Evolutionary conservation across 164 flowering plant genomes (phyloP).

Genomic region (grape (Vitis vinifera)): ASM3070453v1 NC_081805.1:11218501-11219000

Average conservation of each 20-base stretch:
- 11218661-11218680: conserved; percentile 11
- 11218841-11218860: not conserved
- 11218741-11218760: not conserved
- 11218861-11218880: no score
- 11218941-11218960: no score
- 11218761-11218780: not conserved
- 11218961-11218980: no score
- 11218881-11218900: no score
- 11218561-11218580: conserved; percentile 51
- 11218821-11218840: not conserved
- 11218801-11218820: no score
- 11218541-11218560: not conserved
- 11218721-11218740: no score
- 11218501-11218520: no score
- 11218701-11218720: not conserved
- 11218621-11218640: conserved; percentile 78
- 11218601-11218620: conserved; percentile 77
- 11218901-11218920: no score
- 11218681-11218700: not conserved
- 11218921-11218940: no score
- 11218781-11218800: not conserved
- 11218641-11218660: conserved; percentile 76
- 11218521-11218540: no score
- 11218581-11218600: conserved; percentile 72
- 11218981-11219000: no score